Evolutionary conservation across 1,284 basidiomycete genomes (phyloP).

Genomic region (Paramarasmius palmivorus): DNA sequence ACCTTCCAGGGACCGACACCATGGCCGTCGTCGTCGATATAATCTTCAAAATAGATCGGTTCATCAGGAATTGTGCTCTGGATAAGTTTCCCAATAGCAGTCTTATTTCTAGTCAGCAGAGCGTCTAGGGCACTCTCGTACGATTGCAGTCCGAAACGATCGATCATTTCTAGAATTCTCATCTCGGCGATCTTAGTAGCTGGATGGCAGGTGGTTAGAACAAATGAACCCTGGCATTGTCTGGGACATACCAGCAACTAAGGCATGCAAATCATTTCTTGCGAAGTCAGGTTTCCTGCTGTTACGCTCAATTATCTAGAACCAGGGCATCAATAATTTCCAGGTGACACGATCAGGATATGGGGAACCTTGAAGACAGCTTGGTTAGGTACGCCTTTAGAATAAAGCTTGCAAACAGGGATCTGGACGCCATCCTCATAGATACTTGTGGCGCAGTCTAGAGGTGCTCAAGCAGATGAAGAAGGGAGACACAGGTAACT

Average conservation of each 20-base stretch:
- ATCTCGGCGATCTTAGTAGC: slow-evolving; percentile 26
- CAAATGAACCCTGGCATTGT: no score
- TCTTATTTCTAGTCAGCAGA: slow-evolving; percentile 22
- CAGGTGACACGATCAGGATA: no score
- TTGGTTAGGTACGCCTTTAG: slow-evolving; percentile 23
- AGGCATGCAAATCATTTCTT: slow-evolving; percentile 27
- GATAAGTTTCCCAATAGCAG: slow-evolving; percentile 25
- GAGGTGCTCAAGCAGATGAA: neutral
- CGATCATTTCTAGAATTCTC: slow-evolving; percentile 28
- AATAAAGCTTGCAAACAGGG: slow-evolving; percentile 30
- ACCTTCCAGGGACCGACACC: slow-evolving; percentile 27
- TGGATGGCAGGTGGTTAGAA: neutral
- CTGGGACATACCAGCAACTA: slow-evolving; percentile 21
- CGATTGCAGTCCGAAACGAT: slow-evolving; percentile 24
- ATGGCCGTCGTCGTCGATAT: slow-evolving; percentile 28
- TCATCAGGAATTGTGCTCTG: slow-evolving; percentile 22
- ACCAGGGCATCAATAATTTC: neutral
- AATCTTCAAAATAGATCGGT: slow-evolving; percentile 25
- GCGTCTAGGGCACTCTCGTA: slow-evolving; percentile 23
- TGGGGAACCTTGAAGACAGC: slow-evolving; percentile 23
- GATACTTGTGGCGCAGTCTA: slow-evolving; percentile 22
- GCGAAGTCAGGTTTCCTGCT: slow-evolving; percentile 30
- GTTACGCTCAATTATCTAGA: slow-evolving; percentile 28
- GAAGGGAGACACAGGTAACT: no score
- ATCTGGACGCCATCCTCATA: slow-evolving; percentile 32